Percentiles rank a stretch among this genome's conserved stretches.
Conservation (phyloP, 2,329 filamentous ascomycete species). For the Stenocarpella maydis region DNA sequence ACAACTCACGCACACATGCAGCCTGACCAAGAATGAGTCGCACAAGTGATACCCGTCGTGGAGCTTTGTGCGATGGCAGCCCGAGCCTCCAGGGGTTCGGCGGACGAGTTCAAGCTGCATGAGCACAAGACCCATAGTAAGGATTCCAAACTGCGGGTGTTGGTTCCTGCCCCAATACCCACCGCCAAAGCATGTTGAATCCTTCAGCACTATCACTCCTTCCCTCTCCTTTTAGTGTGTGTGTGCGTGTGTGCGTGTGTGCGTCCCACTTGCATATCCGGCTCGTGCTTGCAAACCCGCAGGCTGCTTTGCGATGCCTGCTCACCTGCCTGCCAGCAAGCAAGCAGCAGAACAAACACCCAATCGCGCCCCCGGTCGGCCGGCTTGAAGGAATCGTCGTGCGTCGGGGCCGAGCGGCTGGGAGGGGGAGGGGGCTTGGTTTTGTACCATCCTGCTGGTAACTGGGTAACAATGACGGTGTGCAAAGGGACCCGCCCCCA, state of each 20-base stretch:
- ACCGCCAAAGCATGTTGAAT: constrained; percentile 27
- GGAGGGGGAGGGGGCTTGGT: not conserved
- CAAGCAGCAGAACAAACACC: not conserved
- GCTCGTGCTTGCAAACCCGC: not conserved
- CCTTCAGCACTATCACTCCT: not conserved
- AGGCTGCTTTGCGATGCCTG: not conserved
- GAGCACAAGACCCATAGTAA: constrained; percentile 25
- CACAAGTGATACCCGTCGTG: constrained; percentile 3
- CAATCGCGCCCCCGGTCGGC: not conserved
- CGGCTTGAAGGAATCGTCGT: constrained; percentile 10
- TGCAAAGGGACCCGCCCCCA: constrained; percentile 16
- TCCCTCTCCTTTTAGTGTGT: not conserved
- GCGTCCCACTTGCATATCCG: not conserved
- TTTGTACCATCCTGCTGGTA: constrained; percentile 14
- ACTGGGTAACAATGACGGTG: not conserved
- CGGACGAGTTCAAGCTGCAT: not conserved
- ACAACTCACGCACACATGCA: not conserved
- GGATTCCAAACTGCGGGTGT: constrained; percentile 23
- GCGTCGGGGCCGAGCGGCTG: constrained; percentile 7
- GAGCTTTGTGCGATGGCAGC: constrained; percentile 3
- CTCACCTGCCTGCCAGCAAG: not conserved
- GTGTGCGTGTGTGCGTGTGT: no score
- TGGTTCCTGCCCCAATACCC: not conserved
- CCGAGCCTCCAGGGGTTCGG: constrained; percentile 1
- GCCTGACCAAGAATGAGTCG: not conserved